Percentiles rank a stretch among this genome's conserved stretches.
Evolutionary conservation across 2,329 filamentous ascomycete genomes (phyloP).

Genomic region (Ascochyta rabiei): DNA sequence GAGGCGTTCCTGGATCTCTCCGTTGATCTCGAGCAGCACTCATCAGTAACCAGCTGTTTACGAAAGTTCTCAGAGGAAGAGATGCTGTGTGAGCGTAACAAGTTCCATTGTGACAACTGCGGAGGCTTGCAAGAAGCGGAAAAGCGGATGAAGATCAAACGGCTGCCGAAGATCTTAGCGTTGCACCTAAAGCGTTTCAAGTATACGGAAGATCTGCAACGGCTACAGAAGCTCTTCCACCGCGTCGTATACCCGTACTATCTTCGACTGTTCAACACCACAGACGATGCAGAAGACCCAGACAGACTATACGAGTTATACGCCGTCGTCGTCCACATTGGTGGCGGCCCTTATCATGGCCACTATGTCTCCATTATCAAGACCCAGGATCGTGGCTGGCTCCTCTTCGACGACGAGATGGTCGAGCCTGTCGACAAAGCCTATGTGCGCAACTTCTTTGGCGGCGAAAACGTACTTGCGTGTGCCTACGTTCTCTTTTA

Average conservation of each 20-base stretch:
- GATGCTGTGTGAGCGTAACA: conserved; percentile 96
- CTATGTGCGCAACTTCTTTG: conserved; percentile 96
- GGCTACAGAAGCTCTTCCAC: conserved; percentile 95
- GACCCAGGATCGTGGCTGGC: conserved; percentile 92
- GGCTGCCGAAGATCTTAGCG: conserved; percentile 86
- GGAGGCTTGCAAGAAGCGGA: conserved; percentile 96
- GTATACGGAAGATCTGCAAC: conserved; percentile 93
- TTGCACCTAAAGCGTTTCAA: conserved; percentile 97
- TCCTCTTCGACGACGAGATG: conserved; percentile 97
- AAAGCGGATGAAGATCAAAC: conserved; percentile 99
- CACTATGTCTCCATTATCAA: conserved; percentile 99
- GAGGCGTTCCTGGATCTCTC: conserved; percentile 96
- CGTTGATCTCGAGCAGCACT: conserved; percentile 93
- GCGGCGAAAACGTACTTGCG: conserved; percentile 81
- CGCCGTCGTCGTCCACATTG: conserved; percentile 96
- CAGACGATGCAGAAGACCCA: conserved; percentile 90
- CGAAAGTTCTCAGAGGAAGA: conserved; percentile 97
- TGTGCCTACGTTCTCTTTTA: conserved; percentile 98
- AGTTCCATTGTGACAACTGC: conserved; percentile 98
- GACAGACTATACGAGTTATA: conserved; percentile 96
- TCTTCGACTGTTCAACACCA: conserved; percentile 95
- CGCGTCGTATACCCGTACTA: conserved; percentile 97
- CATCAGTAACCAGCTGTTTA: conserved; percentile 93
- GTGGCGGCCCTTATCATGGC: conserved; percentile 93
- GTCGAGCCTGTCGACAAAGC: conserved; percentile 97